Percentiles rank a stretch among this genome's conserved stretches.
These are phyloP conservation scores for Xylona heveae DNA, from an alignment of 495 filamentous ascomycete genomes.

Conservation along the genomic window DNA sequence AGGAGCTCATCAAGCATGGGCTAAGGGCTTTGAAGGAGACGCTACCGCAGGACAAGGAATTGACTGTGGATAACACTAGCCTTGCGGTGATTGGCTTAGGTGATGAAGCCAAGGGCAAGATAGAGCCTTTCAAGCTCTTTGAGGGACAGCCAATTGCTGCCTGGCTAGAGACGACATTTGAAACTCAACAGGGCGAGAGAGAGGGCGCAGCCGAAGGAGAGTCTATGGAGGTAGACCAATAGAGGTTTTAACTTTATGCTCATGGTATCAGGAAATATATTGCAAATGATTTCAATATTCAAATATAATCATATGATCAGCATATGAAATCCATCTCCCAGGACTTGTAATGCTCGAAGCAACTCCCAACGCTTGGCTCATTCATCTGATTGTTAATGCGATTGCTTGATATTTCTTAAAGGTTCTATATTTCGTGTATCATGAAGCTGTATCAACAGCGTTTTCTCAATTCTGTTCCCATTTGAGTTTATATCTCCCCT, in stretches of 20 bases:
- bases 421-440: no score
- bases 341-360: no score
- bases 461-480: conserved; percentile 57
- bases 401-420: no score
- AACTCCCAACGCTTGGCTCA: no score
- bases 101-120: conserved; percentile 28
- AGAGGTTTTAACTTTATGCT: no score
- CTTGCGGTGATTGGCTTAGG: conserved; percentile 58
- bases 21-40: conserved; percentile 86
- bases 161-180: conserved; percentile 34
- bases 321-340: no score
- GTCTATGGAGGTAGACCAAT: conserved; percentile 71
- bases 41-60: conserved; percentile 86
- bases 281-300: no score
- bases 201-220: conserved; percentile 18
- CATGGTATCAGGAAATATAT: no score
- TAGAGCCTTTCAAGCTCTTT: conserved; percentile 77
- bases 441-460: no score
- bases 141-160: conserved; percentile 66
- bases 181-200: conserved; percentile 29
- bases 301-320: no score
- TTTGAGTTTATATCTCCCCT: conserved; percentile 54
- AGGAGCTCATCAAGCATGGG: conserved; percentile 80
- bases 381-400: no score
- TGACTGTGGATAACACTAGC: conserved; percentile 90